These are phyloP conservation scores for Podila clonocystis DNA, from an alignment of 192 early-diverging fungal genomes.

Conservation along the genomic window DNA sequence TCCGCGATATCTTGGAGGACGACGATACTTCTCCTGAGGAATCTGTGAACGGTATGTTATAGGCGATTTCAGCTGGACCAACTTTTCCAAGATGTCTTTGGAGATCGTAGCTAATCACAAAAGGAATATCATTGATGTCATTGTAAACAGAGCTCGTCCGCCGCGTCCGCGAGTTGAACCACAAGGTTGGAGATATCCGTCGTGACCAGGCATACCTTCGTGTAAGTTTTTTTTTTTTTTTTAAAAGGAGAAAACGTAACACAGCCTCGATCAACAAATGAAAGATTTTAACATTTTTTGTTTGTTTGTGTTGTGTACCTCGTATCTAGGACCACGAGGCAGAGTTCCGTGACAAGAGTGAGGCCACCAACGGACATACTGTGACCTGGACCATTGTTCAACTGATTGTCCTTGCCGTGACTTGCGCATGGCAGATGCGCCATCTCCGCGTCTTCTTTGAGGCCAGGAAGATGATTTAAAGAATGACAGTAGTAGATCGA, in stretches of 20 bases:
- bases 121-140: background rate
- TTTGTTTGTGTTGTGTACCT: background rate
- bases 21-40: slow-evolving; percentile 18
- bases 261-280: background rate
- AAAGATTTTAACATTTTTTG: background rate
- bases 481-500: background rate
- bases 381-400: slow-evolving; percentile 92
- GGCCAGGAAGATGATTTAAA: slow-evolving; percentile 89
- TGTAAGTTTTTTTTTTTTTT: slow-evolving; percentile 57
- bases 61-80: background rate
- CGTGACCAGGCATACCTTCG: slow-evolving; percentile 92
- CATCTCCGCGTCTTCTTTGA: slow-evolving; percentile 91
- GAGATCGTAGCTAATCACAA: background rate
- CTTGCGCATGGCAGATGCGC: slow-evolving; percentile 89
- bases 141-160: slow-evolving; percentile 67
- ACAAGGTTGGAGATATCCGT: slow-evolving; percentile 82
- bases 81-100: background rate
- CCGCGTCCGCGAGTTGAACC: slow-evolving; percentile 84
- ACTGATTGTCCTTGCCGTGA: slow-evolving; percentile 76
- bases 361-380: slow-evolving; percentile 84
- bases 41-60: slow-evolving; percentile 22
- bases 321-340: slow-evolving; percentile 79
- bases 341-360: slow-evolving; percentile 90
- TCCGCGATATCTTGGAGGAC: slow-evolving; percentile 40
- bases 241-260: background rate